Evolutionary conservation across 2,329 filamentous ascomycete genomes (phyloP), one percentile per base, ranked within the genome.

Genomic region (Monosporascus sp.): DNA sequence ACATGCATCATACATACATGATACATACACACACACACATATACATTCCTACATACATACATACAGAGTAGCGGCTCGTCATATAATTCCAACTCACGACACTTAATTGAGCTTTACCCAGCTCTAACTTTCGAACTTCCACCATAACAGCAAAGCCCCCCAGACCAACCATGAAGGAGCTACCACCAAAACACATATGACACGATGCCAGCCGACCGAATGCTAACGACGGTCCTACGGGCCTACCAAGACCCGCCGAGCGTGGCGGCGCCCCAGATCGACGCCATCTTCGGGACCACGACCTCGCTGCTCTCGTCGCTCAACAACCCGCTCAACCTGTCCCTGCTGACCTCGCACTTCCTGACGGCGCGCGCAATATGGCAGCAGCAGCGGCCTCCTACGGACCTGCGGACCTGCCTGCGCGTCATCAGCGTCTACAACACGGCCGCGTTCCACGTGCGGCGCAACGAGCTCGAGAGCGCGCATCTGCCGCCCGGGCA

Each of bases 261-360:
- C 68, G 72, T 73, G 48, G 65, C 31, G 11, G 31, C 31, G 31
- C 14, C 68, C 51, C 75, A 75, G 59, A 80, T 77, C 24, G 75
- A 82, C 58, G 79, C 82, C 66, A 78, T 85, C 61, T 75, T 88
- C 64, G 84, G 80, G 58, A 87, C 85, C 45, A 88, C 87, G 17
- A 79, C 82, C 19, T 81, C 84, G 40, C 80, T 91, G 31, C 77
- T 92, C 52, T 81, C 84, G 17, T 82, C 81, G 48, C 82, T 91
- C 50, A 84, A 83, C 56, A 91, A 91, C 65, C 87, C 87, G 16
- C 79, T 89, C 53, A 92, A 92, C 68, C 77, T 91, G 63, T 82
- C 84, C 41, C 77, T 91, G 14, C 77, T 91, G 51, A 88, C 87
- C 1, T 86, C 85, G 26, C 87, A 91, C 59, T 77, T 91, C 6